Conservation (phyloP, 1,284 basidiomycete genomes). For the Cutaneotrichosporon mucoides region DNA sequence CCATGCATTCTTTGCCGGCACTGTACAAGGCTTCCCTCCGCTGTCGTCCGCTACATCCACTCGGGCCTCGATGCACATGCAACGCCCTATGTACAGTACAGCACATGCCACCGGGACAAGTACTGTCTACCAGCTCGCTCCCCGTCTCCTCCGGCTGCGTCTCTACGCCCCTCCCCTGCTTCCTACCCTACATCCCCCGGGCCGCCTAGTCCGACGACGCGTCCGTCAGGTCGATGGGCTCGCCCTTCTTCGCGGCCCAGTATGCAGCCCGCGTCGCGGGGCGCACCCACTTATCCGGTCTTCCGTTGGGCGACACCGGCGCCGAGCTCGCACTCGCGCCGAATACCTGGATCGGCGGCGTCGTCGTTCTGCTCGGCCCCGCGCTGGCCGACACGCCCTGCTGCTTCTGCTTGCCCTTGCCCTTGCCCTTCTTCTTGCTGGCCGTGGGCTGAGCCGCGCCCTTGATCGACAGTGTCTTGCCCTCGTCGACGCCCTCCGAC, state of each 20-base stretch:
- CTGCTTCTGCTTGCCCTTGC: not conserved
- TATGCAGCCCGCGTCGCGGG: not conserved
- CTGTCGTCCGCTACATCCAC: too few relatives aligned
- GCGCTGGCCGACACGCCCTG: not conserved
- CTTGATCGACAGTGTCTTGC: not conserved
- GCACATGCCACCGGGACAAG: not conserved
- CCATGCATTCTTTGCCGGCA: not conserved
- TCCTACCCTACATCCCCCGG: too few relatives aligned
- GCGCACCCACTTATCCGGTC: not conserved
- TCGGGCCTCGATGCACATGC: too few relatives aligned
- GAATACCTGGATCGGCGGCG: not conserved
- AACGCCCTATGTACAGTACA: too few relatives aligned
- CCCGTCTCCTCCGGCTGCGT: not conserved
- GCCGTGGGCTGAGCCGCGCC: not conserved
- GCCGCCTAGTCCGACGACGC: not conserved
- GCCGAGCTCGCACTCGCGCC: not conserved
- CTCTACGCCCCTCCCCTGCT: not conserved
- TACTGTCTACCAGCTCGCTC: not conserved
- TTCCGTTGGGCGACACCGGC: not conserved
- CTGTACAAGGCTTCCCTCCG: not conserved
- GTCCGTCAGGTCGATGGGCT: not conserved
- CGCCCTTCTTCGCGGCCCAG: conserved; percentile 2
- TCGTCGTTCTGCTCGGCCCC: not conserved
- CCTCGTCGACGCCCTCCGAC: not conserved
- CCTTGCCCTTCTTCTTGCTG: not conserved